A percentile compares a stretch with the other conserved stretches of the same genome.
Conservation (phyloP, 106 monocot species). For the Dendrobium huoshanense region DNA sequence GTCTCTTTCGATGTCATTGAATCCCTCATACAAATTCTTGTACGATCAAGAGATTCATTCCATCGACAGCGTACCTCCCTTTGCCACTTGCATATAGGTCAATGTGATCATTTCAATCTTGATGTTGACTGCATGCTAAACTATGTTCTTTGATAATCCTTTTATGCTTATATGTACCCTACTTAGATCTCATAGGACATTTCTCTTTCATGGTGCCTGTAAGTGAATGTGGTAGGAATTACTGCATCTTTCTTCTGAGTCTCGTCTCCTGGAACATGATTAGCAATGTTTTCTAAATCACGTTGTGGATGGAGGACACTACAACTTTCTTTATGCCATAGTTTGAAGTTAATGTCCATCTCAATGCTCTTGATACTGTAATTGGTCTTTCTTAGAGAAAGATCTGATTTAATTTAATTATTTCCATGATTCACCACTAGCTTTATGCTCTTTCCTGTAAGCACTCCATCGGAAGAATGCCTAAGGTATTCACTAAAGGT, state of each 20-base stretch:
- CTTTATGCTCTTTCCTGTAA: not conserved
- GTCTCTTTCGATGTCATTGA: too few species aligned
- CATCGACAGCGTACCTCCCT: too few species aligned
- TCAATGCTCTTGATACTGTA: not conserved
- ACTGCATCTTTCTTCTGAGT: not conserved
- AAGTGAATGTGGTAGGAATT: too few species aligned
- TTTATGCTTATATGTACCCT: too few species aligned
- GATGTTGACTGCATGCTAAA: too few species aligned
- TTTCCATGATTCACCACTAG: not conserved
- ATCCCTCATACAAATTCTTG: too few species aligned
- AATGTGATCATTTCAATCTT: too few species aligned
- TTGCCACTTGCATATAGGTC: too few species aligned
- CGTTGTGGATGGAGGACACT: not conserved
- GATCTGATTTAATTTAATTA: not conserved
- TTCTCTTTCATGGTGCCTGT: too few species aligned
- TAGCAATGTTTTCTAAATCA: not conserved
- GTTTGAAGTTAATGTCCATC: not conserved
- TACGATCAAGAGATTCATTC: too few species aligned
- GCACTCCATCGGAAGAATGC: not conserved
- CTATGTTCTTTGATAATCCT: too few species aligned
- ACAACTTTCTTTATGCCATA: not conserved
- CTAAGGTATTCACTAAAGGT: not conserved
- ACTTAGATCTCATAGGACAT: too few species aligned
- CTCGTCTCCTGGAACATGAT: not conserved
- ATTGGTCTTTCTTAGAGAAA: not conserved